Evolutionary conservation across 768 basidiomycete species (phyloP).

Genomic region (Trametes coccinea): DNA sequence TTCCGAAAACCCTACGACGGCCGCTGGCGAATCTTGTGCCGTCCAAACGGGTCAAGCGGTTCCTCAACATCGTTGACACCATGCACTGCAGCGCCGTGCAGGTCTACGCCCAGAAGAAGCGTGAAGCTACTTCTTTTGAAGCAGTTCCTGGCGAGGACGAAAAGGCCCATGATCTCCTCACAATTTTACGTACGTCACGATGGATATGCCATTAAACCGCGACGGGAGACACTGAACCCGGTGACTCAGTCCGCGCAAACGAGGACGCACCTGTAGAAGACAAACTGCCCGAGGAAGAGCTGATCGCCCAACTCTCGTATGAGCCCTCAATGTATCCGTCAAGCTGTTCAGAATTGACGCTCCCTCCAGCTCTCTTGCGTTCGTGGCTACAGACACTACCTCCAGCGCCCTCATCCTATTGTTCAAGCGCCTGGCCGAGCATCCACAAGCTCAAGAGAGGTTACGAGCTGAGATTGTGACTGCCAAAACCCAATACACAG

Average conservation of each 20-base stretch:
- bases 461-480: neutral
- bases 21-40: slow-evolving; percentile 39
- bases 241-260: slow-evolving; percentile 19
- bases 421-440: slow-evolving; percentile 1
- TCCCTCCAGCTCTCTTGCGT: slow-evolving; percentile 6
- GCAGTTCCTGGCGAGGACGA: neutral
- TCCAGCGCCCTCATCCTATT: slow-evolving; percentile 1
- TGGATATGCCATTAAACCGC: neutral
- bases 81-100: slow-evolving; percentile 37
- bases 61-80: slow-evolving; percentile 37
- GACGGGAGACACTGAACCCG: too few species aligned
- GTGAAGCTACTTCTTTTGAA: slow-evolving; percentile 26
- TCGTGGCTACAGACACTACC: slow-evolving; percentile 9
- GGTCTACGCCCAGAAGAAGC: slow-evolving; percentile 41
- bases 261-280: slow-evolving; percentile 4
- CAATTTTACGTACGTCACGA: neutral
- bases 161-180: neutral
- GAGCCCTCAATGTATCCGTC: neutral
- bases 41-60: slow-evolving; percentile 31
- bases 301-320: slow-evolving; percentile 21
- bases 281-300: slow-evolving; percentile 15
- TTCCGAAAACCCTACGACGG: slow-evolving; percentile 33
- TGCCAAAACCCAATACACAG: slow-evolving; percentile 1
- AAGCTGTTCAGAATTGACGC: too few species aligned
- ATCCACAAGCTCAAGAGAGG: neutral